Evolutionary conservation across 306 rosid genomes (phyloP), one percentile per base, ranked within the genome.

Genomic region (Casuarina glauca): DNA sequence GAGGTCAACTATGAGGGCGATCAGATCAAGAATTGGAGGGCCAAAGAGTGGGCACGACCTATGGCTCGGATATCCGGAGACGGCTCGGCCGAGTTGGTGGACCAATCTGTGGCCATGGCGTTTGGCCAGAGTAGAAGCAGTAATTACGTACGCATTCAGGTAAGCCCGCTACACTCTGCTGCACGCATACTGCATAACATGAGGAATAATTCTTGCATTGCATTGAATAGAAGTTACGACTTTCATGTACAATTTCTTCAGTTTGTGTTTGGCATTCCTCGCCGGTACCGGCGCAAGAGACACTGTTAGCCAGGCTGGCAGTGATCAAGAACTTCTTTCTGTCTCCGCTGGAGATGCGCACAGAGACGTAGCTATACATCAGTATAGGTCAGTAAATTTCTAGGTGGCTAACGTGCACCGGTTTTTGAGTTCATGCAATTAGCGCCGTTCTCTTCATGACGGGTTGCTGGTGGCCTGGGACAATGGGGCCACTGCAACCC

Each of bases 101-200:
- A 96, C 87, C 99, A 96, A 85, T 91, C 98, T 53, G 92, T 96
- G 3, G 93, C 99, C 80, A 93, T 91, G 94, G 98, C 99, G 10
- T 93, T 96, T 10, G 98, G 90, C 10, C 98, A 93, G 67, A 71
- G 75, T 84, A 88, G 92, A 43, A 87, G 93, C 79, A 78, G 83
- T 43, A 93, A 91, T 80, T 96, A 96, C 81, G 94, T 93, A 80
- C 94, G 99, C 74, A 87, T 96, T 86, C 99, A 96, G 98, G 99
- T 96, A 87, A 43, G 6, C 9, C 17, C 0, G 10, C 26, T 42
- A 6, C 7, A 72, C 48, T 19, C 79, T 84, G 74, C 66, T 77
- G 20, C 63, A 77, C 77, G 58, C 80, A 41, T 32, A 48, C 64
- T 50, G 70, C 60, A 38, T 50, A 20, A 45, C 12, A 51, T 36